Conservation (phyloP, 2,329 filamentous ascomycete genomes). For the Epichloe elymi region DNA sequence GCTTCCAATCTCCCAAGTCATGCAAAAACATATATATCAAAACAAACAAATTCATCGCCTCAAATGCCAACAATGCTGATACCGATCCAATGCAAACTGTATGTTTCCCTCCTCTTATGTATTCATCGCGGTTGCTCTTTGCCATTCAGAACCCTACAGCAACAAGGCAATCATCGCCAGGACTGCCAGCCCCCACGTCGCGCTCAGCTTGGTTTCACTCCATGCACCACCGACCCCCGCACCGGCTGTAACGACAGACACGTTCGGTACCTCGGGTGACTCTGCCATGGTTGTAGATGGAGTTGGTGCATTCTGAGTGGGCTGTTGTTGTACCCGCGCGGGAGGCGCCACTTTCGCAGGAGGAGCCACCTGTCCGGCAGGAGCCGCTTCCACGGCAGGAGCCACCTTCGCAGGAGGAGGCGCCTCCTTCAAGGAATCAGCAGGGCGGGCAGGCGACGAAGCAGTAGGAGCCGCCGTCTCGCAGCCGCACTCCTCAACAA, state of each 20-base stretch:
- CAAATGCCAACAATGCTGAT: no score
- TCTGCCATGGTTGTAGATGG: no score
- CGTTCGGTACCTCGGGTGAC: not conserved
- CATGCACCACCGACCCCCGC: not conserved
- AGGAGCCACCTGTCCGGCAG: no score
- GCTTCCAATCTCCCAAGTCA: no score
- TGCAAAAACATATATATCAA: no score
- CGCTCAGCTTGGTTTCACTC: not conserved
- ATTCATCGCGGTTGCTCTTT: no score
- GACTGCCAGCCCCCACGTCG: not conserved
- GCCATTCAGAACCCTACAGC: not conserved
- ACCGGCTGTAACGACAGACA: constrained; percentile 1
- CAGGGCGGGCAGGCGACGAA: not conserved
- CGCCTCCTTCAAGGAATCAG: no score
- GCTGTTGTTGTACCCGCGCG: not conserved
- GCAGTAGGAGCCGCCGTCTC: not conserved
- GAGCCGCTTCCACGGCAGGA: no score
- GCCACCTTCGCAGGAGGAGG: not conserved
- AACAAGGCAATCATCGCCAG: constrained; percentile 1
- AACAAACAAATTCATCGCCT: no score
- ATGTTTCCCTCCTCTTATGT: no score
- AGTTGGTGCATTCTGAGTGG: not conserved
- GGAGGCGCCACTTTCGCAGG: not conserved
- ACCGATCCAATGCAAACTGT: not conserved
- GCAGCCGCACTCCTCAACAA: constrained; percentile 12